Conservation (phyloP, 2,329 filamentous ascomycete genomes). For the Didymella arachidicola region DNA sequence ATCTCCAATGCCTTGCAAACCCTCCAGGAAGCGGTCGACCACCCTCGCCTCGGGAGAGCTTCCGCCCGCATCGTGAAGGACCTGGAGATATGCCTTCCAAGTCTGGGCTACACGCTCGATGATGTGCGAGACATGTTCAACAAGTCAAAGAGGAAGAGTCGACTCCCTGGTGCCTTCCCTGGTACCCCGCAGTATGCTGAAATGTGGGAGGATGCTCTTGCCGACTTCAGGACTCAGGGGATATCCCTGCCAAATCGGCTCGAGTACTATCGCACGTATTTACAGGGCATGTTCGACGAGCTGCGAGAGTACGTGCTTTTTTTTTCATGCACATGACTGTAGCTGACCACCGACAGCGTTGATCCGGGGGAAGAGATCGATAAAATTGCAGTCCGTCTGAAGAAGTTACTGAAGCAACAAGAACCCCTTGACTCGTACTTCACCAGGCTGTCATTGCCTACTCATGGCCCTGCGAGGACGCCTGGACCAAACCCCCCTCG, state of each 20-base stretch:
- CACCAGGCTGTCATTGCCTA: constrained; percentile 37
- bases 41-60: constrained; percentile 49
- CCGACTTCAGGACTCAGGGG: constrained; percentile 57
- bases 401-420: constrained; percentile 47
- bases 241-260: constrained; percentile 58
- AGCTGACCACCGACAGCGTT: constrained; percentile 36
- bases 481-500: constrained; percentile 41
- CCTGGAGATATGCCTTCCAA: constrained; percentile 58
- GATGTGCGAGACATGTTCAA: constrained; percentile 56
- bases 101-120: constrained; percentile 60
- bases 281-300: constrained; percentile 54
- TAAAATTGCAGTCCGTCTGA: constrained; percentile 36
- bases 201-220: constrained; percentile 61
- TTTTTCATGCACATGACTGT: not conserved
- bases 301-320: constrained; percentile 55
- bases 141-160: constrained; percentile 43
- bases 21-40: constrained; percentile 56
- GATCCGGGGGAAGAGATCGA: constrained; percentile 43
- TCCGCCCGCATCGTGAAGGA: constrained; percentile 55
- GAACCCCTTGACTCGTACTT: constrained; percentile 48
- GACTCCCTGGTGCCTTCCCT: constrained; percentile 46
- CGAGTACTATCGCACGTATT: constrained; percentile 59
- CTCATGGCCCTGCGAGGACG: constrained; percentile 35
- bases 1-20: constrained; percentile 61
- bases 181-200: constrained; percentile 55